These are phyloP conservation scores for Pseudopithomyces maydicus DNA, from an alignment of 2,329 filamentous ascomycete species.

Conservation along the genomic window DNA sequence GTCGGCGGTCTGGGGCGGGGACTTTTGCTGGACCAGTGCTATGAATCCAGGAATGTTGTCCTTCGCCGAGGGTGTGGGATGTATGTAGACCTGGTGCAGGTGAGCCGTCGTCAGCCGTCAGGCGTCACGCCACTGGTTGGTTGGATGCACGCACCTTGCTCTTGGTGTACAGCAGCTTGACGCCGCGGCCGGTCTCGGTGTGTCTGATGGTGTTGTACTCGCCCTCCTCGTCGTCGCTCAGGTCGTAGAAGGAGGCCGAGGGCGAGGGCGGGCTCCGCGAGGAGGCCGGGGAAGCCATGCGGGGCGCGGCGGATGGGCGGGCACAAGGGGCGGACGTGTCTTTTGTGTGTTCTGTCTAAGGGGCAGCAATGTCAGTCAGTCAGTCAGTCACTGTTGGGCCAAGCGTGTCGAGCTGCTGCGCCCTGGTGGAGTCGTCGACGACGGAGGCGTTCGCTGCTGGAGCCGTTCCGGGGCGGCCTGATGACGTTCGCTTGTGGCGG, in stretches of 20 bases:
- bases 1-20: conserved; percentile 30
- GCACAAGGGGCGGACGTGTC: neutral
- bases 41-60: conserved; percentile 97
- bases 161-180: conserved; percentile 94
- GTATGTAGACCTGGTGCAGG: conserved; percentile 87
- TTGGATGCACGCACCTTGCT: conserved; percentile 72
- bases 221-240: conserved; percentile 95
- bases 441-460: conserved; percentile 3
- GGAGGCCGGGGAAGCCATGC: conserved; percentile 36
- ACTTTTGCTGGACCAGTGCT: conserved; percentile 89
- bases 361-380: neutral
- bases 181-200: conserved; percentile 74
- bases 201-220: conserved; percentile 95
- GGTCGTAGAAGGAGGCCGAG: conserved; percentile 86
- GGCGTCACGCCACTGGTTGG: conserved; percentile 23
- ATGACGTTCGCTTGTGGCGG: conserved; percentile 19
- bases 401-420: conserved; percentile 1
- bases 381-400: neutral
- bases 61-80: conserved; percentile 88
- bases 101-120: conserved; percentile 20
- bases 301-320: conserved; percentile 20
- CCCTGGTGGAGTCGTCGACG: conserved; percentile 7
- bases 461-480: conserved; percentile 6
- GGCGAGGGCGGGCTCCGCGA: conserved; percentile 66
- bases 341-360: neutral